These are phyloP conservation scores for Hysterium pulicare DNA, from an alignment of 2,329 filamentous ascomycete genomes.

Conservation along the genomic window DNA sequence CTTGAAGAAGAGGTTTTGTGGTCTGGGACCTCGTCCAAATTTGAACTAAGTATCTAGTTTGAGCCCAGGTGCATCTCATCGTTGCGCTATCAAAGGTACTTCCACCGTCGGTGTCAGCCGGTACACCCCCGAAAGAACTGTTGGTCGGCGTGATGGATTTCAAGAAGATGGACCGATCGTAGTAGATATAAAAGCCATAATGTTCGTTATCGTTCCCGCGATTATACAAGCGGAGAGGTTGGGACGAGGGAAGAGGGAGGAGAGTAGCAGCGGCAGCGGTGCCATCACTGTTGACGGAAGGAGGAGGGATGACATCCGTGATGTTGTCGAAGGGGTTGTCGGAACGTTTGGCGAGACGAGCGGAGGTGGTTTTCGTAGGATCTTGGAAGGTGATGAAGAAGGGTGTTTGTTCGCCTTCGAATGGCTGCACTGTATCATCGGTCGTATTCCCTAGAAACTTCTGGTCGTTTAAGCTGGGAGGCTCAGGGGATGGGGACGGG, in stretches of 20 bases:
- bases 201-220: constrained; percentile 77
- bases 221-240: constrained; percentile 83
- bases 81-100: constrained; percentile 44
- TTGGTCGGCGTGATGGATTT: constrained; percentile 55
- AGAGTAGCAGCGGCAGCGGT: constrained; percentile 69
- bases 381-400: constrained; percentile 77
- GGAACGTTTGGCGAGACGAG: constrained; percentile 36
- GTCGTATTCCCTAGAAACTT: constrained; percentile 82
- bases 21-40: constrained; percentile 57
- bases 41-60: constrained; percentile 60
- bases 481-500: constrained; percentile 51
- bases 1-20: constrained; percentile 33
- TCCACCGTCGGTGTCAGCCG: constrained; percentile 51
- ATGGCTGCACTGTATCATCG: constrained; percentile 66
- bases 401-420: constrained; percentile 80
- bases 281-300: constrained; percentile 63
- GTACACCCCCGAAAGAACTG: constrained; percentile 35
- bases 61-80: constrained; percentile 55
- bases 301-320: constrained; percentile 59
- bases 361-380: constrained; percentile 20
- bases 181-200: constrained; percentile 93
- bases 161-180: constrained; percentile 80
- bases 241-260: constrained; percentile 64
- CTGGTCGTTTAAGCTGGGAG: constrained; percentile 67
- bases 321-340: constrained; percentile 37